Conservation (phyloP, 129 eudicot species). For the Artemisia annua region DNA sequence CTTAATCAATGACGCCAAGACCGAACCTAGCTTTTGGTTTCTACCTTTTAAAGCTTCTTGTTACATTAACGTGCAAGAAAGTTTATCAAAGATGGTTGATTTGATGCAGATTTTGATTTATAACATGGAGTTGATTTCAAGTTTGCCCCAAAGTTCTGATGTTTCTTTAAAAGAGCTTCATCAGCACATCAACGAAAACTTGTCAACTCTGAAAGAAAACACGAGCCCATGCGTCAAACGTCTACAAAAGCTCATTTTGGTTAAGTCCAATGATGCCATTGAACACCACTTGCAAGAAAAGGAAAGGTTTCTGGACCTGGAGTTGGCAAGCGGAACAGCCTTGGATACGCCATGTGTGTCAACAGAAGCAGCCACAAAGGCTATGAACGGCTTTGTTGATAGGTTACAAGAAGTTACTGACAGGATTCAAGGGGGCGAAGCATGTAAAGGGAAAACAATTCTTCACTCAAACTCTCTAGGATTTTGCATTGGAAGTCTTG, state of each 20-base stretch:
- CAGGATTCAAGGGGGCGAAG: constrained; percentile 32
- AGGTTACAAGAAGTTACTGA: constrained; percentile 16
- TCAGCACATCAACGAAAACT: constrained; percentile 37
- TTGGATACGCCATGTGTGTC: constrained; percentile 15
- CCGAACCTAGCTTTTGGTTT: constrained; percentile 77
- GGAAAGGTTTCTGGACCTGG: constrained; percentile 39
- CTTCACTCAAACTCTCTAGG: constrained; percentile 41
- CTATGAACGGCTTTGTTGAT: too few relatives aligned
- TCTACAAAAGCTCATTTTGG: constrained; percentile 31
- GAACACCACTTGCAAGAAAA: constrained; percentile 30
- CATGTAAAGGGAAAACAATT: constrained; percentile 39
- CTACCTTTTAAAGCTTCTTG: constrained; percentile 47
- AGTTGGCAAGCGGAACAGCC: constrained; percentile 33
- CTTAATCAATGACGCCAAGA: constrained; percentile 41
- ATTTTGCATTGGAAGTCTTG: constrained; percentile 52
- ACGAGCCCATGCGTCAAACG: constrained; percentile 38
- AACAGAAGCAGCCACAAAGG: constrained; percentile 4
- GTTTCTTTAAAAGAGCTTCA: constrained; percentile 41
- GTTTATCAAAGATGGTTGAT: constrained; percentile 52
- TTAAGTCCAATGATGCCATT: constrained; percentile 22
- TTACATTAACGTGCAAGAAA: constrained; percentile 39
- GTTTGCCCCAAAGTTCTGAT: constrained; percentile 24
- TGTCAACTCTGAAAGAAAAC: constrained; percentile 42
- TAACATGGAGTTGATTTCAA: constrained; percentile 38
- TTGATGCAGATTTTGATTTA: constrained; percentile 43